Evolutionary conservation across 148 eudicot species (phyloP).

Genomic region (Diospyros kaki): DNA sequence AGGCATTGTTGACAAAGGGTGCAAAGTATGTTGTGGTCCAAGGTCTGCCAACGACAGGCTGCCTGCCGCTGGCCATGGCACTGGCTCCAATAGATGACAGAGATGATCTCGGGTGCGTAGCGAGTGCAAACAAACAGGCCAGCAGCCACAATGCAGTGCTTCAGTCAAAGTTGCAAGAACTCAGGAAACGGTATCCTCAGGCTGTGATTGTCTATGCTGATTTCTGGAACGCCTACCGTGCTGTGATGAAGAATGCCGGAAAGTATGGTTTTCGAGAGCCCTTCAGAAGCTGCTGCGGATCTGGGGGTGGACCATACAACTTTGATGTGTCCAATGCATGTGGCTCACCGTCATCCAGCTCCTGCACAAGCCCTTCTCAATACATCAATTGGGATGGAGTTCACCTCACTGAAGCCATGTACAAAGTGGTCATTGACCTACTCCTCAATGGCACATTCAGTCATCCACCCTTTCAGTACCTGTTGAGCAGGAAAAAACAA

Average conservation of each 20-base stretch:
- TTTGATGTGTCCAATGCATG: not conserved
- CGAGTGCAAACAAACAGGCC: slow-evolving; percentile 36
- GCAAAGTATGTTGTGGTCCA: slow-evolving; percentile 78
- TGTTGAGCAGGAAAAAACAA: slow-evolving; percentile 43
- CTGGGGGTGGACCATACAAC: not conserved
- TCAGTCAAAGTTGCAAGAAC: slow-evolving; percentile 35
- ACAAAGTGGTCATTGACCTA: slow-evolving; percentile 42
- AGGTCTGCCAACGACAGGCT: slow-evolving; percentile 85
- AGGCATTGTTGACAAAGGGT: slow-evolving; percentile 65
- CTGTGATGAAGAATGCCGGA: slow-evolving; percentile 29
- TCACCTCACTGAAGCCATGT: slow-evolving; percentile 33
- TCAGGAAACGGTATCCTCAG: slow-evolving; percentile 40
- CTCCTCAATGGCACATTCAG: slow-evolving; percentile 44
- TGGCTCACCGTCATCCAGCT: not conserved
- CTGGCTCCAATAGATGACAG: slow-evolving; percentile 45
- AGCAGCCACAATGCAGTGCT: slow-evolving; percentile 51
- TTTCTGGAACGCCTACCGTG: slow-evolving; percentile 54
- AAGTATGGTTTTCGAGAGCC: slow-evolving; percentile 19
- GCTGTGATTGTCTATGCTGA: slow-evolving; percentile 63
- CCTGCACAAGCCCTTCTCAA: not conserved
- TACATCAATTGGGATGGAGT: not conserved
- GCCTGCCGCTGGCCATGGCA: slow-evolving; percentile 59
- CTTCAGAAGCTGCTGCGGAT: not conserved
- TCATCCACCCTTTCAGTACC: slow-evolving; percentile 52
- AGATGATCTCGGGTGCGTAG: slow-evolving; percentile 64